phyloP scores from a whole-genome alignment of 2,329 filamentous ascomycete genomes.

The Colletotrichum siamense region DNA sequence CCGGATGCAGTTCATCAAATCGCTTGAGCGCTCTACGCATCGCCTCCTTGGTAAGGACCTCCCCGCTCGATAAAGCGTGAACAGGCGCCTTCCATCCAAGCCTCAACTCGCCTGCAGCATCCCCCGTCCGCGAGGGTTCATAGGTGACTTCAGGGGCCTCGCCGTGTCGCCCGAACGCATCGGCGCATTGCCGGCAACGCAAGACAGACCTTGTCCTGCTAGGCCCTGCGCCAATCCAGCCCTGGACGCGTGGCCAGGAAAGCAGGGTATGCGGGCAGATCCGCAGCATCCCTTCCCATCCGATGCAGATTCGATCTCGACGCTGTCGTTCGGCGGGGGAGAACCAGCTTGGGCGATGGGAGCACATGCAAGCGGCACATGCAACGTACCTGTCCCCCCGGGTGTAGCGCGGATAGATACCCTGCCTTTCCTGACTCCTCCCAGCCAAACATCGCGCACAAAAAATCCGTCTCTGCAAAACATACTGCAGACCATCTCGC shows the following conservation, averaged over 20 bases:
- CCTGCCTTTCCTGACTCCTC: not conserved
- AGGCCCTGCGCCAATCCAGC: not conserved
- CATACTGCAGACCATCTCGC: not conserved
- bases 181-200: not conserved
- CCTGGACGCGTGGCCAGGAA: too few species aligned
- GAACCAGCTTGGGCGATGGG: not conserved
- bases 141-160: not conserved
- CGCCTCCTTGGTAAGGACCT: accelerated
- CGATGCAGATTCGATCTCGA: accelerated
- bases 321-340: accelerated
- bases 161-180: not conserved
- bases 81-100: not conserved
- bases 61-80: accelerated
- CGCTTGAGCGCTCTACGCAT: not conserved
- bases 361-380: not conserved
- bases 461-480: not conserved
- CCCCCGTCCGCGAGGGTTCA: accelerated
- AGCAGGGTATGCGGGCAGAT: not conserved
- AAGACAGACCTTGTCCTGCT: too few species aligned
- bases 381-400: not conserved
- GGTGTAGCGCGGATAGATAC: not conserved
- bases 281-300: not conserved
- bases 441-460: not conserved
- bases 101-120: not conserved
- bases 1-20: not conserved